phyloP scores from a whole-genome alignment of 345 rosid genomes.

The Populus tremula region DNA sequence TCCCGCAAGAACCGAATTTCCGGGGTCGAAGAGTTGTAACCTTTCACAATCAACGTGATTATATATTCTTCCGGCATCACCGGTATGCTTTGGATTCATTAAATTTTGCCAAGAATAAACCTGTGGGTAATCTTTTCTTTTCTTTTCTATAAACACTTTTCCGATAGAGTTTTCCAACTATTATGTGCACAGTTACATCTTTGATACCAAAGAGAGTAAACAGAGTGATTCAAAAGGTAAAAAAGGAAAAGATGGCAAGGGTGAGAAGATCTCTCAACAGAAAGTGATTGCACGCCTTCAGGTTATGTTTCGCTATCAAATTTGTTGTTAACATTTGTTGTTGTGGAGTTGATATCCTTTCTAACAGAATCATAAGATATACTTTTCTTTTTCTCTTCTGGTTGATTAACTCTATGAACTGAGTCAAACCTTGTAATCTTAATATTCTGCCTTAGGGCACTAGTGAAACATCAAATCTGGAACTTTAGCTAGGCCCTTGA shows the following conservation, averaged over 20 bases:
- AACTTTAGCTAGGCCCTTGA: neutral
- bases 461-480: neutral
- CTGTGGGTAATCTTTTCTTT: neutral
- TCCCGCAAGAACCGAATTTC: conserved; percentile 79
- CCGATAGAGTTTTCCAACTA: neutral
- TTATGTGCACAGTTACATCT: conserved; percentile 55
- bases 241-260: conserved; percentile 45
- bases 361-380: neutral
- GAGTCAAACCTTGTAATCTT: neutral
- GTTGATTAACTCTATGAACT: neutral
- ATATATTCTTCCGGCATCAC: conserved; percentile 90
- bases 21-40: conserved; percentile 90
- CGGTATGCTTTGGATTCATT: conserved; percentile 41
- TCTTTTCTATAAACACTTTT: neutral
- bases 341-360: neutral
- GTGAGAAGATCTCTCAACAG: conserved; percentile 36
- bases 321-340: conserved; percentile 3
- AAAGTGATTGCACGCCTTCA: conserved; percentile 78
- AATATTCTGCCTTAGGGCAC: too few relatives aligned
- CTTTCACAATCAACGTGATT: conserved; percentile 94
- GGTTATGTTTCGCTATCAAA: conserved; percentile 34
- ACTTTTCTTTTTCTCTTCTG: neutral
- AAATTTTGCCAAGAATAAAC: neutral
- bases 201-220: conserved; percentile 69
- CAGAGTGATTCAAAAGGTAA: conserved; percentile 42